These are phyloP conservation scores for Acer saccharum DNA, from an alignment of 345 rosid genomes.

Conservation along the genomic window DNA sequence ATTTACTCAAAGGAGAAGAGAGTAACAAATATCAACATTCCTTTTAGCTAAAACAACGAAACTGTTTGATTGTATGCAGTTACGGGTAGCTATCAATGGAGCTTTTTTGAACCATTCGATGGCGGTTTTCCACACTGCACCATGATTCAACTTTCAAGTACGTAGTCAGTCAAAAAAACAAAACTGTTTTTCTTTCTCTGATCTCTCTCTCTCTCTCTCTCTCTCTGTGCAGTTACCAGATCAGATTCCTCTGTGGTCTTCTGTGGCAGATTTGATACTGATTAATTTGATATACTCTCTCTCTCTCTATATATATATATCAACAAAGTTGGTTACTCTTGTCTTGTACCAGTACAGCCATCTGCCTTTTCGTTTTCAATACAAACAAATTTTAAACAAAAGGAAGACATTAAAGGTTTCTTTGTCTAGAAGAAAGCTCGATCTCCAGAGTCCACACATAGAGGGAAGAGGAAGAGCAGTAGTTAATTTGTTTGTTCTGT, in stretches of 20 bases:
- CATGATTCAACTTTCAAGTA: constrained; percentile 16
- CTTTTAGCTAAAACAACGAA: neutral
- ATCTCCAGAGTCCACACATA: neutral
- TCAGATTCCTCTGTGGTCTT: constrained; percentile 28
- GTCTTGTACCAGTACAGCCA: constrained; percentile 3
- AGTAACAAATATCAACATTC: neutral
- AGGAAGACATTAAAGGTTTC: constrained; percentile 28
- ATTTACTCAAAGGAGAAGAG: neutral
- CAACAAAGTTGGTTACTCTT: constrained; percentile 18
- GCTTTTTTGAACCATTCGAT: constrained; percentile 24
- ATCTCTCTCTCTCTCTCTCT: neutral
- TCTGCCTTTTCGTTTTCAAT: neutral
- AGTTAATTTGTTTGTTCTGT: neutral
- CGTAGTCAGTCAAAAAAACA: constrained; percentile 18
- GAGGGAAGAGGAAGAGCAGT: neutral
- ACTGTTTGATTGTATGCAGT: constrained; percentile 14
- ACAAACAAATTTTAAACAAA: neutral
- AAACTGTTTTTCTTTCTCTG: constrained; percentile 11
- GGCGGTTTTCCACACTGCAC: constrained; percentile 17
- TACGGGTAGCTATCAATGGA: constrained; percentile 25
- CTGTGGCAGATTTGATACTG: constrained; percentile 35
- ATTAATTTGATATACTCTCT: constrained; percentile 9
- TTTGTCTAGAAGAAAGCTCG: neutral
- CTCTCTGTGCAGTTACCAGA: constrained; percentile 25
- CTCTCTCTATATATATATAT: neutral